Evolutionary conservation across 176 grass and related monocot genomes (phyloP).

Genomic region (Zea mays): Zm-B73-REFERENCE-NAM-5.0 NC_050101.1:131916501-131917000

Average conservation of each 20-base stretch:
- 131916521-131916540: neutral
- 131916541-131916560: neutral
- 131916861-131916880: too few relatives aligned
- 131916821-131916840: too few relatives aligned
- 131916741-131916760: neutral
- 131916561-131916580: neutral
- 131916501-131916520: neutral
- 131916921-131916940: too few relatives aligned
- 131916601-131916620: neutral
- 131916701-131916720: neutral
- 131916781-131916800: neutral
- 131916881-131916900: too few relatives aligned
- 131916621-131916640: neutral
- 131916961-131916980: neutral
- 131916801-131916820: too few relatives aligned
- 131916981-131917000: neutral
- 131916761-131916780: neutral
- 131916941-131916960: too few relatives aligned
- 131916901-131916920: too few relatives aligned
- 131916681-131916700: neutral
- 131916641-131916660: neutral
- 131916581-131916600: neutral
- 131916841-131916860: too few relatives aligned
- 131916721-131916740: neutral
- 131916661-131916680: neutral